Percentiles rank a stretch among this genome's conserved stretches.
Conservation (phyloP, 2,329 filamentous ascomycete species). For the Fonsecaea pugnacius region DNA sequence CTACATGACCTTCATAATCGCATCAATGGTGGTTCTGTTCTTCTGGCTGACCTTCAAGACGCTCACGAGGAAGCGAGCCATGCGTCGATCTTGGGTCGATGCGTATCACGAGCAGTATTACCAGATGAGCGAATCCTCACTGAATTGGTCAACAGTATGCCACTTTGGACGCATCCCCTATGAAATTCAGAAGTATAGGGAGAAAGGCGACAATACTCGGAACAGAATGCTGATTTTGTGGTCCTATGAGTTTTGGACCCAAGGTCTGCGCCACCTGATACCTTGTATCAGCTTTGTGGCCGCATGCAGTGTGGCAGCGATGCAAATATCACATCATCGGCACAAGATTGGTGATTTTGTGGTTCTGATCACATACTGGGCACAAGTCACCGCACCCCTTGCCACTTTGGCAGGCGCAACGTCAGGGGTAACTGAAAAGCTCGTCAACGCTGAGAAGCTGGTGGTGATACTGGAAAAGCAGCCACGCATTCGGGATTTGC, state of each 20-base stretch:
- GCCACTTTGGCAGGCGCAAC: constrained; percentile 57
- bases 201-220: constrained; percentile 40
- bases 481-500: constrained; percentile 50
- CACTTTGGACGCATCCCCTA: constrained; percentile 62
- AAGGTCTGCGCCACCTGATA: constrained; percentile 19
- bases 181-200: constrained; percentile 57
- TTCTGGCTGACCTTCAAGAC: constrained; percentile 54
- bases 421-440: constrained; percentile 54
- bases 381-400: constrained; percentile 54
- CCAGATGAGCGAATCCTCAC: constrained; percentile 62
- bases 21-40: constrained; percentile 55
- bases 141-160: constrained; percentile 64
- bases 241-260: constrained; percentile 17
- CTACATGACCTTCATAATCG: constrained; percentile 60
- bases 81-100: constrained; percentile 47
- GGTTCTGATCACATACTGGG: constrained; percentile 69
- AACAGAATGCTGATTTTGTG: constrained; percentile 37
- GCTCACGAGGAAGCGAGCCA: constrained; percentile 46
- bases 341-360: constrained; percentile 65
- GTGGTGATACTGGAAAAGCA: constrained; percentile 55
- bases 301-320: constrained; percentile 58
- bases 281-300: constrained; percentile 48
- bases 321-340: constrained; percentile 55
- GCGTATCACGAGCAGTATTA: constrained; percentile 56
- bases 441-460: constrained; percentile 66